Evolutionary conservation across 108 stramenopile species (phyloP), one percentile per base, ranked within the genome.

Genomic region (Skeletonema tropicum): DNA sequence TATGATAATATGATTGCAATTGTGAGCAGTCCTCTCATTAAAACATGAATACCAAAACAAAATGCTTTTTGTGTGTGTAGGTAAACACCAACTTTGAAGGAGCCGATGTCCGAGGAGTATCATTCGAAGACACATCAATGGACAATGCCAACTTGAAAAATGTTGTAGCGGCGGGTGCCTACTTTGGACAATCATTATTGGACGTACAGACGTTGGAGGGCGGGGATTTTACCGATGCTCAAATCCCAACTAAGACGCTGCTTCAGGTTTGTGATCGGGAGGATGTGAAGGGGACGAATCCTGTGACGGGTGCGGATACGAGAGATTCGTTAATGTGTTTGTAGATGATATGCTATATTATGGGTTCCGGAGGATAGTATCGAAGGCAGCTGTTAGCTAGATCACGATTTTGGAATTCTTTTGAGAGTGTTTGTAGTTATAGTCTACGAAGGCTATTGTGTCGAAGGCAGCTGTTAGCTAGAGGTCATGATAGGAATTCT

Each of bases 241-340:
- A 87, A 71, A 84, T 95, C 49, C 94, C 94, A 13, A 46, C 67
- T 35, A 95, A 95, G 70, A 87, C 83, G 3, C 33, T 90, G 32
- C 78, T 85, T 3, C 68, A 79, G 45, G 70, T 95, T 17, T 95
- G 94, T 70, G 83, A 89, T 30, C 67, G 94, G 31, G 79, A 79
- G 1, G 94, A 92, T 83, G 90, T 93, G 35, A 95, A 88, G 71
- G 97, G 96, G 7, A 94, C 88, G 41, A 97, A 98, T 77, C 94
- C 95, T 4, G 78, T 71, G 1, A 97, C 97, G 10, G 94, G 94
- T n/a, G 93, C 80, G 8, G 95, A 96, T 74, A 98, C 97, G 3
- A 77, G 94, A 64, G 97, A 98, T 7, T 85, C 84, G 74, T 77
- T 96, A 19, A 92, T 97, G 87, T 98, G 97, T 71, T 72, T 75